Conservation (phyloP, 1,284 basidiomycete species). For the Ustilago shanxiensis region DNA sequence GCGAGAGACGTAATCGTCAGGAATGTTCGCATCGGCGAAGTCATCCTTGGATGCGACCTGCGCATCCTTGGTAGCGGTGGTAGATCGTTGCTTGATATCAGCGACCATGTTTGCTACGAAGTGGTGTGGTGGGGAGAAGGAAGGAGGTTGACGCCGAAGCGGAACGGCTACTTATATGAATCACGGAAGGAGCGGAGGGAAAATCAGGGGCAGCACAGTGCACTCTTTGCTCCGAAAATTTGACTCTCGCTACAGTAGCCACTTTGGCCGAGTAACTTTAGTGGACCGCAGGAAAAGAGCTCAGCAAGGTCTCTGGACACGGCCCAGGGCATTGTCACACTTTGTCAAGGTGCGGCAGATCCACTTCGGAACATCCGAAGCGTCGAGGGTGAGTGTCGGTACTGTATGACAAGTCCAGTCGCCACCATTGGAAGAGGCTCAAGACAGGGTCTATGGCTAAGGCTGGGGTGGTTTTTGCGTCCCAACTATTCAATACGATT, state of each 20-base stretch:
- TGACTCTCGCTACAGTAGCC: neutral
- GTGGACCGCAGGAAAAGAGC: neutral
- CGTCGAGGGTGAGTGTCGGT: too few relatives aligned
- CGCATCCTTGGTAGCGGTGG: slow-evolving; percentile 41
- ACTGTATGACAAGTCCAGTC: neutral
- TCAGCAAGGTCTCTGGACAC: too few relatives aligned
- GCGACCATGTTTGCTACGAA: slow-evolving; percentile 38
- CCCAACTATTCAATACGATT: too few relatives aligned
- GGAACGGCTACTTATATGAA: slow-evolving; percentile 17
- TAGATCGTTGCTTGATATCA: slow-evolving; percentile 51
- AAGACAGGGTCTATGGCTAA: neutral
- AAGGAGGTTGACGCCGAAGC: too few relatives aligned
- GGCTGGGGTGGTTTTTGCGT: neutral
- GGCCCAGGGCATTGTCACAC: neutral
- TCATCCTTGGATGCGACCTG: slow-evolving; percentile 54
- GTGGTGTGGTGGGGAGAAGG: neutral
- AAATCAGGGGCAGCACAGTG: slow-evolving; percentile 4
- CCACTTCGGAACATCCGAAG: neutral
- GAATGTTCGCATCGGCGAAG: slow-evolving; percentile 61
- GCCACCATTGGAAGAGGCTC: neutral
- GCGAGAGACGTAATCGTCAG: slow-evolving; percentile 64
- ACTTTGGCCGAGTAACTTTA: neutral
- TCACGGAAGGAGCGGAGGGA: neutral
- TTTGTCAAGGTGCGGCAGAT: too few relatives aligned
- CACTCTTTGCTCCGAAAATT: neutral